Conservation (phyloP, 2,329 filamentous ascomycete genomes). For the Claviceps humidiphila region DNA sequence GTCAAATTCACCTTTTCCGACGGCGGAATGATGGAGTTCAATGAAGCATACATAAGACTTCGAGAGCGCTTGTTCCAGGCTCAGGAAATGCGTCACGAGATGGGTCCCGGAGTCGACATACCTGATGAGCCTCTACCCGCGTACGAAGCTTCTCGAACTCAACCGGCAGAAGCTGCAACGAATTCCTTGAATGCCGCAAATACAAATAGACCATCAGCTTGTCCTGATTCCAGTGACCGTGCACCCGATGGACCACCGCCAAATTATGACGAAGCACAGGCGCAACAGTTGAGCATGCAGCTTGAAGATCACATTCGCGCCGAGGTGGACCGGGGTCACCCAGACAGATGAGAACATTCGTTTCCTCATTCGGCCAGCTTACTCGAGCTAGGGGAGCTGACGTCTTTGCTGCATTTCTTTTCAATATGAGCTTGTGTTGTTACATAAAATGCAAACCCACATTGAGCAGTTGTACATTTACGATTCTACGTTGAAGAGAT, state of each 20-base stretch:
- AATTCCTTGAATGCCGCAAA: slow-evolving; percentile 11
- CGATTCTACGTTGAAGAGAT: not conserved
- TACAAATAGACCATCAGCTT: slow-evolving; percentile 20
- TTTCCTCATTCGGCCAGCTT: not conserved
- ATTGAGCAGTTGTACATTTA: not conserved
- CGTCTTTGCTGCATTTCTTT: not conserved
- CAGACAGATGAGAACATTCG: slow-evolving; percentile 13
- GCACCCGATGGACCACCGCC: slow-evolving; percentile 68
- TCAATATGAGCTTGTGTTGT: not conserved
- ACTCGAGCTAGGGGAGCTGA: not conserved
- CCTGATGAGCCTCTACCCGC: slow-evolving; percentile 79
- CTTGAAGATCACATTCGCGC: slow-evolving; percentile 60
- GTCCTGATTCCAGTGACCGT: slow-evolving; percentile 21
- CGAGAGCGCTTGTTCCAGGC: slow-evolving; percentile 74
- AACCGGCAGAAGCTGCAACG: slow-evolving; percentile 16
- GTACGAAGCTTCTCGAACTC: slow-evolving; percentile 51
- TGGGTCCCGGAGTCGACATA: slow-evolving; percentile 49
- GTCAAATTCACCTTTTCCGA: slow-evolving; percentile 85
- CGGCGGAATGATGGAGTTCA: slow-evolving; percentile 87
- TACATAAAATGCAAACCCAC: not conserved
- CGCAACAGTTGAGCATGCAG: slow-evolving; percentile 44
- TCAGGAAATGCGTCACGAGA: slow-evolving; percentile 59
- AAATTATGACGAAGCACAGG: slow-evolving; percentile 82
- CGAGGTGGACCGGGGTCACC: slow-evolving; percentile 49
- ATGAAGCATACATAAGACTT: slow-evolving; percentile 67